Evolutionary conservation across 2,329 filamentous ascomycete genomes (phyloP), one percentile per base, ranked within the genome.

Genomic region (Aspergillus uvarum): DNA sequence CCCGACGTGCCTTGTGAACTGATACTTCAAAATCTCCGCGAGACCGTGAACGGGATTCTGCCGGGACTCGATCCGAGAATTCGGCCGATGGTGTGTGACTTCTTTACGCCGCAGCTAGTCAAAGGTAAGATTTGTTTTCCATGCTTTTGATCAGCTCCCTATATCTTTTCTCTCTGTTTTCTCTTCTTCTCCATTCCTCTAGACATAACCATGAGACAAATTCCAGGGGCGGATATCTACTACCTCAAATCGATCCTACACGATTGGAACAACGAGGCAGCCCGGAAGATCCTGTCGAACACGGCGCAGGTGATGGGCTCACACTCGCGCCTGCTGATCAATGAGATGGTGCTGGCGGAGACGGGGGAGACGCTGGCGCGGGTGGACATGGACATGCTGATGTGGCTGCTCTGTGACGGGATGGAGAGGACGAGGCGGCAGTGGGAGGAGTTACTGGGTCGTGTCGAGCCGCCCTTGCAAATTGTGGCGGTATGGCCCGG

Each of bases 341-440:
- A 54, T 24, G 56, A 59, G n/a, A 54, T 54, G 19, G 42, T 54
- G 12, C 51, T 50, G 3, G 21, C 51, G 1, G 51, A 59, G 21
- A 24, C 16, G 3, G 35, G 29, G 2, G 44, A 54, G n/a, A 22
- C 51, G 11, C n/a, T 50, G 29, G 29, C n/a, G 6, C 26, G 44
- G 19, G 29, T 22, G 8, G 44, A 49, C 26, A 54, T 59, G 56
- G 51, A 59, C 19, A 54, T 53, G 26, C 14, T 47, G 7, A 54
- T 26, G 24, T 26, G 24, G 24, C 7, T 26, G 24, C 24, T 6
- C 5, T 26, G 24, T 26, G 6, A 26, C 24, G 24, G 24, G 5
- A 54, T 48, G 42, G 50, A 59, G 51, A 51, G 56, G 5, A 59
- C 50, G 5, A 16, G 24, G 51, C 35, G 19, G 35, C 38, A 59